Evolutionary conservation across 768 basidiomycete genomes (phyloP), one percentile per base, ranked within the genome.

Genomic region (Serendipita vermifera): DNA sequence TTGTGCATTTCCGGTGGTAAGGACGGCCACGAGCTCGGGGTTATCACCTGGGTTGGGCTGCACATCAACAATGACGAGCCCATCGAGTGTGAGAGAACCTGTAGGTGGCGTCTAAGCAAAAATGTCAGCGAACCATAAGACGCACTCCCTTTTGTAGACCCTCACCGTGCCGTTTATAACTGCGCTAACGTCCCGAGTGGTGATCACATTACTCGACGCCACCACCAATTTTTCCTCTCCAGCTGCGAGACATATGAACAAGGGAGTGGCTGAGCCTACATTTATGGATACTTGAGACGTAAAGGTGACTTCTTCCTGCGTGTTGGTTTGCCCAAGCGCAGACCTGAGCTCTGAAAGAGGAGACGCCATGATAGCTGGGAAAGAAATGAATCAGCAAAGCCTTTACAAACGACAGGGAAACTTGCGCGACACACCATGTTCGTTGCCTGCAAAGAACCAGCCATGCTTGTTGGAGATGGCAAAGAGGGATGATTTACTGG

Each of bases 11-110:
- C 51, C 33, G 9, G 58, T 48, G 33, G 55, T 59, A 7, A 61
- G 40, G 9, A 61, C 33, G n/a, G 60, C 60, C 4, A 61, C 58
- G n/a, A 61, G 39, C 38, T 61, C 60, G 3, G 58, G 58, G 31
- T 53, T 56, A 15, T 61, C 60, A 14, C 58, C 58, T 33, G 54
- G 48, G 46, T 61, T 61, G n/a, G 60, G 58, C 15, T 53, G 33
- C 27, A 61, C 46, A n/a, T 51, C 46, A 4, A 51, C 46, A 51
- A 51, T 51, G 20, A 22, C 29, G 20, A 26, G 29, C 9, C 32
- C 46, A 9, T 51, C 15, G 17, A 51, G 27, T 7, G 20, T 20
- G 31, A 51, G 31, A n/a, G 46, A 51, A 29, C 32, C n/a, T 20
- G 29, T 9, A 9, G 46, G 46, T 7, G 20, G 9, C 5, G 46